Percentiles rank a stretch among this genome's conserved stretches.
phyloP scores from a whole-genome alignment of 2,329 filamentous ascomycete genomes.

The Cyanodermella asteris region DNA sequence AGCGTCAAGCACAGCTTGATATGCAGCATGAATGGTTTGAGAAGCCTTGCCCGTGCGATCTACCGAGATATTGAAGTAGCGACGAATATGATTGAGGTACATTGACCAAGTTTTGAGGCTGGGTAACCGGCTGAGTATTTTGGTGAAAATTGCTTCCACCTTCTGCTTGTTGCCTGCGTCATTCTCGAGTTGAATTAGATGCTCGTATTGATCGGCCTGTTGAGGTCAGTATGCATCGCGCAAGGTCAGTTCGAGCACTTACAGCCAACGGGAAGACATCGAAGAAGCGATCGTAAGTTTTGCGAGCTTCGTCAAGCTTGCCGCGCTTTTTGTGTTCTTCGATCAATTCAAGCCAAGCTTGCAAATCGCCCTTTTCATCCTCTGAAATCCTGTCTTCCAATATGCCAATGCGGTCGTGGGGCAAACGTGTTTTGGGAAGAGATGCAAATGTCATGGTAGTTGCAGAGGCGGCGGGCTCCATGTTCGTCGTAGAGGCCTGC shows the following conservation, averaged over 20 bases:
- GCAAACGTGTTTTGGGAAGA: constrained; percentile 34
- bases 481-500: constrained; percentile 3
- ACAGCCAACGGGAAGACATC: constrained; percentile 77
- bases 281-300: constrained; percentile 68
- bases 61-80: constrained; percentile 66
- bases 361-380: constrained; percentile 77
- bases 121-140: constrained; percentile 54
- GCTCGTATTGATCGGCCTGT: constrained; percentile 79
- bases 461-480: constrained; percentile 9
- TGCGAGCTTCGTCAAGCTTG: constrained; percentile 60
- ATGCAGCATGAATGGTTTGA: constrained; percentile 60
- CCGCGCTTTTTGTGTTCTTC: constrained; percentile 62
- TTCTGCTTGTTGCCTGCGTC: constrained; percentile 61
- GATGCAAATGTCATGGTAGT: too few species aligned
- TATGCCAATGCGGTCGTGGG: constrained; percentile 53
- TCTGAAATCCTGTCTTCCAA: constrained; percentile 82
- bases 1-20: constrained; percentile 76
- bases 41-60: constrained; percentile 60
- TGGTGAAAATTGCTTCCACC: constrained; percentile 65
- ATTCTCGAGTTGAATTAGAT: constrained; percentile 75
- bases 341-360: constrained; percentile 78
- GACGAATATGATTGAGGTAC: constrained; percentile 87
- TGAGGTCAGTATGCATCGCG: constrained; percentile 1
- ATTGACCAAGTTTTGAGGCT: constrained; percentile 78
- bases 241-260: constrained; percentile 23